Evolutionary conservation across 345 rosid species (phyloP), one percentile per base, ranked within the genome.

Genomic region (Barbarea vulgaris): DNA sequence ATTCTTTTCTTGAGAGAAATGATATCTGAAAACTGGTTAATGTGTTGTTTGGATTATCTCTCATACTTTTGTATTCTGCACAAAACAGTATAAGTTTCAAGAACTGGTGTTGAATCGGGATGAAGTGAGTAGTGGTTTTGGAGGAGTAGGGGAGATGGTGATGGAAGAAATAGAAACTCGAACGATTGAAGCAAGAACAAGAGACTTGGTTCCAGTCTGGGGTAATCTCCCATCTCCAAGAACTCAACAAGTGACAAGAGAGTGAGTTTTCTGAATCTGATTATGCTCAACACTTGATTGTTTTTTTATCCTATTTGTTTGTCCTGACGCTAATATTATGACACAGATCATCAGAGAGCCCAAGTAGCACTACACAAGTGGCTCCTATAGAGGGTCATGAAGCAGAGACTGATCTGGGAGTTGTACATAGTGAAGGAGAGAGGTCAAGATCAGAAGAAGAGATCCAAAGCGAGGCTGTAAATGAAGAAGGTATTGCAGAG

Each of bases 131-230:
- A 64, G 58, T 73, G 58, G 70, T 76, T n/a, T 1, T 46, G 65
- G 76, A 67, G 78, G 78, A 68, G 74, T 71, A 69, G 93, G 96
- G 30, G 97, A 91, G 81, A 76, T 85, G 60, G 94, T 89, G 79
- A 80, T 93, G 33, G 93, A 86, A 81, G 85, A 76, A 78, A 62
- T 91, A 62, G 81, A 87, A 54, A 83, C 85, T 73, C 82, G 81
- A 53, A 81, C 79, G 33, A 74, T 89, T 31, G 97, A 86, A 89
- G 88, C 86, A 41, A 81, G 91, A 78, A 81, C 87, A 55, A 89
- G 83, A 81, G 76, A 83, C 70, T 76, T 91, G 81, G 83, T 93
- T 71, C 96, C 97, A 33, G 85, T 81, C 61, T 87, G 84, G 64
- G 89, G 93, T 73, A 62, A 75, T 82, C 85, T 75, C 70, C 85